Evolutionary conservation across 179 eudicot genomes (phyloP).

Genomic region (Beta corolliflora): DNA sequence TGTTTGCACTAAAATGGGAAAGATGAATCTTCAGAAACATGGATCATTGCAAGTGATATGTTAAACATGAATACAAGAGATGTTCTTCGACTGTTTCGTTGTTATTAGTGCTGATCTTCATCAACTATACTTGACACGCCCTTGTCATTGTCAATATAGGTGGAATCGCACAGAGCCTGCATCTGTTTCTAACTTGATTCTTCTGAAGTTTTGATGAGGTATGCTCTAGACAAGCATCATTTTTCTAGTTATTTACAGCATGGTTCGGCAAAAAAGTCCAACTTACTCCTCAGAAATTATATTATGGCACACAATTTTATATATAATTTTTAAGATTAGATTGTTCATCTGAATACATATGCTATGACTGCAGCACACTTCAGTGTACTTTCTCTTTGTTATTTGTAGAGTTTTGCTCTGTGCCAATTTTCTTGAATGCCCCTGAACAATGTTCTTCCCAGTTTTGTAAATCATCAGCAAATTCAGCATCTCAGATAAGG

Average conservation of each 20-base stretch:
- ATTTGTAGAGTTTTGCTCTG: neutral
- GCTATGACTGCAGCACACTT: neutral
- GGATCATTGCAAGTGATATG: neutral
- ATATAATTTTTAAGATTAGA: neutral
- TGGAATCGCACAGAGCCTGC: slow-evolving; percentile 92
- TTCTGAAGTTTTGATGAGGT: slow-evolving; percentile 90
- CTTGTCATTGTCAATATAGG: slow-evolving; percentile 43
- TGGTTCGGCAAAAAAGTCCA: neutral
- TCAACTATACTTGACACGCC: neutral
- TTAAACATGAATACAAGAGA: neutral
- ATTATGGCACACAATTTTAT: neutral
- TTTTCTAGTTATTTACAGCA: neutral
- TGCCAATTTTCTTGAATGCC: neutral
- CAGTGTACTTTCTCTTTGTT: neutral
- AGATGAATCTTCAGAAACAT: neutral
- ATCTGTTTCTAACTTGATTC: slow-evolving; percentile 76
- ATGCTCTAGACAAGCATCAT: slow-evolving; percentile 22
- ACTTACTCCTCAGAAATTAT: neutral
- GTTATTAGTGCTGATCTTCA: neutral
- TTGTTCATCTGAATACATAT: neutral
- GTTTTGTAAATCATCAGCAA: neutral
- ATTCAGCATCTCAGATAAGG: neutral
- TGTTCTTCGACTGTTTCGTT: neutral
- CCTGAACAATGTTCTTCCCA: neutral
- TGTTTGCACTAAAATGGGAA: neutral